Percentiles rank a stretch among this genome's conserved stretches.
These are phyloP conservation scores for Hydrangea macrophylla DNA, from an alignment of 148 eudicot genomes.

Conservation along the genomic window DNA sequence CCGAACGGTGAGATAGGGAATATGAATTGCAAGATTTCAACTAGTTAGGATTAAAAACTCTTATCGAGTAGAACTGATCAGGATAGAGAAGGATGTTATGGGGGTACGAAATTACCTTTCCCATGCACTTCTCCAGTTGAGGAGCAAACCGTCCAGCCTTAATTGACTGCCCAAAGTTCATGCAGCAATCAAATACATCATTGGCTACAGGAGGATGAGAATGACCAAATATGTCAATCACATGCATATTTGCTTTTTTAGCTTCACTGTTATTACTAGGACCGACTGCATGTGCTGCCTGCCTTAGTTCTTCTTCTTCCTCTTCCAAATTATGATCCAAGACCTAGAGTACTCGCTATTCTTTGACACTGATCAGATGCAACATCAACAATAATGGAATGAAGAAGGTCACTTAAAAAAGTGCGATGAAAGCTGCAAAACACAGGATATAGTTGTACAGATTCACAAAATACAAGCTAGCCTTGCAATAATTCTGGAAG, in stretches of 20 bases:
- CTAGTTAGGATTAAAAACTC: no score
- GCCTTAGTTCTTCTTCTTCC: slow-evolving; percentile 82
- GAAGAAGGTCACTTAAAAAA: slow-evolving; percentile 69
- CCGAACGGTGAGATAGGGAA: neutral
- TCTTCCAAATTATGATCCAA: slow-evolving; percentile 81
- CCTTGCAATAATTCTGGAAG: no score
- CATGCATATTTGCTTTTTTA: slow-evolving; percentile 75
- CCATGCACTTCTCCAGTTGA: slow-evolving; percentile 99
- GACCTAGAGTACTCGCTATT: slow-evolving; percentile 79
- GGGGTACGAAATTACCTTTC: slow-evolving; percentile 63
- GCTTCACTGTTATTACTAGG: slow-evolving; percentile 66
- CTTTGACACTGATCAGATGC: slow-evolving; percentile 97
- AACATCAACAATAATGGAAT: slow-evolving; percentile 78
- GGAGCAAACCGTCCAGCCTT: slow-evolving; percentile 96
- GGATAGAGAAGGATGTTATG: neutral
- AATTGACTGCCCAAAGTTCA: slow-evolving; percentile 88
- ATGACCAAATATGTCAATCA: slow-evolving; percentile 93
- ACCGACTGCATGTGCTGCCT: slow-evolving; percentile 81
- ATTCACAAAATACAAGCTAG: no score
- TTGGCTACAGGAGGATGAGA: slow-evolving; percentile 86
- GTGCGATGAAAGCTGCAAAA: slow-evolving; percentile 63
- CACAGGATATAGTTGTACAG: slow-evolving; percentile 18
- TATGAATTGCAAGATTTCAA: neutral
- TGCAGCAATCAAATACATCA: slow-evolving; percentile 84
- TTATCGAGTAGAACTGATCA: neutral